phyloP scores from a whole-genome alignment of 257 asterid genomes.

The Nicotiana noctiflora region DNA sequence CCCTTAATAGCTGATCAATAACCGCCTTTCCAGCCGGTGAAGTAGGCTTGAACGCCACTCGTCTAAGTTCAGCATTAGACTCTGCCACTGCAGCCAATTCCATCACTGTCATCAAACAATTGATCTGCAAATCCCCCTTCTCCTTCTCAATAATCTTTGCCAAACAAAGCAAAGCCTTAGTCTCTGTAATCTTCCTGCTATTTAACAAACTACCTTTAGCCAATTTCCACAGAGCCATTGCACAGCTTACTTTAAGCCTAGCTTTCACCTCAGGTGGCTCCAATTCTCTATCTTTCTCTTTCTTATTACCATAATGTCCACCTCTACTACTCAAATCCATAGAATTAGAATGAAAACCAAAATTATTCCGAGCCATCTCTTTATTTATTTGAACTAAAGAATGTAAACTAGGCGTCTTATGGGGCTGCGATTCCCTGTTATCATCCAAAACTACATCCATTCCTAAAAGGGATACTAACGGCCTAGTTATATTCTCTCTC shows the following conservation, averaged over 20 bases:
- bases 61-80: constrained; percentile 54
- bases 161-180: constrained; percentile 74
- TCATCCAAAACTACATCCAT: too few relatives aligned
- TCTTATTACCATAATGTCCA: constrained; percentile 35
- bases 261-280: too few relatives aligned
- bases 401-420: too few relatives aligned
- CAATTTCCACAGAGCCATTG: constrained; percentile 76
- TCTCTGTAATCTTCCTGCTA: constrained; percentile 62
- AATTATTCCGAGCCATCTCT: too few relatives aligned
- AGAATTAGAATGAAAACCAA: too few relatives aligned
- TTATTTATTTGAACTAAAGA: too few relatives aligned
- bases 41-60: constrained; percentile 63
- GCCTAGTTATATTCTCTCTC: too few relatives aligned
- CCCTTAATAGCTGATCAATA: constrained; percentile 67
- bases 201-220: constrained; percentile 57
- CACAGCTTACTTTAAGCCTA: constrained; percentile 48
- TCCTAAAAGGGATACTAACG: too few relatives aligned
- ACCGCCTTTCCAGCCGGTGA: constrained; percentile 83
- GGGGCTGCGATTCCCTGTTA: too few relatives aligned
- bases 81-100: constrained; percentile 79
- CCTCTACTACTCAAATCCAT: too few relatives aligned
- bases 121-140: constrained; percentile 51
- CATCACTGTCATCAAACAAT: constrained; percentile 66
- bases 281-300: constrained; percentile 53
- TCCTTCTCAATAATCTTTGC: constrained; percentile 71